Base-by-base conservation (phyloP, 768 basidiomycete species). In the Phylloporus sp. region DNA sequence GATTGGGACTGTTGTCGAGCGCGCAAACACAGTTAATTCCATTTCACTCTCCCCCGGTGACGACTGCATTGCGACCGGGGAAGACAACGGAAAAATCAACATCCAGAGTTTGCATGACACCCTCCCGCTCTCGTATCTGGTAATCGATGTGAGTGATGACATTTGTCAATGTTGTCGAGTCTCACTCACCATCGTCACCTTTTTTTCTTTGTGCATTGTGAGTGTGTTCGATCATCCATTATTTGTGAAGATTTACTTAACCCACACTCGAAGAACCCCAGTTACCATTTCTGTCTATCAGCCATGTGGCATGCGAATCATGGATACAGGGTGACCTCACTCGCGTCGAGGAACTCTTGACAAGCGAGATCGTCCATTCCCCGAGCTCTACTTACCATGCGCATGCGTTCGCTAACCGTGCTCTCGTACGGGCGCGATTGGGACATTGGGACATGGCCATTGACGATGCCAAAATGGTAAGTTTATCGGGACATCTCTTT, bases 21-120 rank as follows among this genome's bases (percentile, higher is more conserved):
- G 47, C 7, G 17, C 32, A 29, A 39, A 47, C 3, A 44, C 32
- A 13, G 52, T 55, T 14, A 48, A 50, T 17, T 54, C 54, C 1
- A 50, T 55, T 13, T 31, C 52, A 4, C 42, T 54, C 8, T 54
- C 54, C 2, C 36, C 37, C 11, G 44, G 50, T 24, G 52, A 47
- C 27, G 21, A 23, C 14, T 32, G 32, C 26, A 45, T 55, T 18
- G 54, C 50, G 10, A 54, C 44, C 33, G 52, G 45, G 1, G 52
- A 46, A 6, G 21, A 21, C 0, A 38, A 26, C 3, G 49, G 49
- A 9, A 28, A 4, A 33, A 22, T 52, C 2, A 42, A 36, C 3
- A 7, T 39, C 3, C 33, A 13, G 4, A 32, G 11, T 42, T 23
- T 50, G 7, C 26, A 29, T 7, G 14, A 23, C 32, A 31, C 38